Evolutionary conservation across 192 early-diverging fungal genomes (phyloP).

Genomic region (Backusella parvicylindrica): DNA sequence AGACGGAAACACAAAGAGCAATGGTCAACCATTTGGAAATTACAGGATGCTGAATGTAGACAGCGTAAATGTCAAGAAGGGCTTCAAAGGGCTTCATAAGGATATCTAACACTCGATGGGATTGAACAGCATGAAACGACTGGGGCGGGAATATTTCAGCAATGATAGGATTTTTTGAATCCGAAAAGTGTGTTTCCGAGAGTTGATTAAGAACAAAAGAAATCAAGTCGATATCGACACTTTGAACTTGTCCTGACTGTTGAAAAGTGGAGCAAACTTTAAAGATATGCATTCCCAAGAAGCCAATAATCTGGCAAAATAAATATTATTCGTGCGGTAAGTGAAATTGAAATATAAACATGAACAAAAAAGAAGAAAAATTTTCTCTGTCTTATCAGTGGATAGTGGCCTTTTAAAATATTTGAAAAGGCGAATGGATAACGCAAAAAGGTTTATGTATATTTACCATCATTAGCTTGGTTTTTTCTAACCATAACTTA

Average conservation of each 20-base stretch:
- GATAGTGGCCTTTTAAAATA: slow-evolving; percentile 8
- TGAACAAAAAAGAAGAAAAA: slow-evolving; percentile 54
- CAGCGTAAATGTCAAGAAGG: slow-evolving; percentile 43
- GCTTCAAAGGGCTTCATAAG: slow-evolving; percentile 29
- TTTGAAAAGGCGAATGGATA: slow-evolving; percentile 16
- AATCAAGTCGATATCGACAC: slow-evolving; percentile 36
- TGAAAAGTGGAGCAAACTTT: slow-evolving; percentile 55
- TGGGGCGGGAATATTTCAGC: slow-evolving; percentile 50
- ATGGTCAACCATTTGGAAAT: slow-evolving; percentile 53
- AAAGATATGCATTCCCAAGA: slow-evolving; percentile 61
- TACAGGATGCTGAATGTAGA: slow-evolving; percentile 54
- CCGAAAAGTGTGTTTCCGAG: slow-evolving; percentile 37
- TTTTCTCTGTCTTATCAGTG: background rate
- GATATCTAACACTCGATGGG: background rate
- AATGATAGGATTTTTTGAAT: slow-evolving; percentile 38
- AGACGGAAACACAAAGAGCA: slow-evolving; percentile 43
- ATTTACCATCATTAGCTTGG: slow-evolving; percentile 52
- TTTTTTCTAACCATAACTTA: background rate
- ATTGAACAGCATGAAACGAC: slow-evolving; percentile 36
- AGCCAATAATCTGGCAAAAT: slow-evolving; percentile 48
- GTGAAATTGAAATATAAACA: slow-evolving; percentile 58
- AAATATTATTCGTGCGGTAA: slow-evolving; percentile 32
- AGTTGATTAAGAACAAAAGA: slow-evolving; percentile 39
- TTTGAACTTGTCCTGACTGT: slow-evolving; percentile 29
- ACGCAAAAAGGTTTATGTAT: background rate